These are phyloP conservation scores for Dactylellina haptotyla DNA, from an alignment of 2,329 filamentous ascomycete species.

Conservation along the genomic window DNA sequence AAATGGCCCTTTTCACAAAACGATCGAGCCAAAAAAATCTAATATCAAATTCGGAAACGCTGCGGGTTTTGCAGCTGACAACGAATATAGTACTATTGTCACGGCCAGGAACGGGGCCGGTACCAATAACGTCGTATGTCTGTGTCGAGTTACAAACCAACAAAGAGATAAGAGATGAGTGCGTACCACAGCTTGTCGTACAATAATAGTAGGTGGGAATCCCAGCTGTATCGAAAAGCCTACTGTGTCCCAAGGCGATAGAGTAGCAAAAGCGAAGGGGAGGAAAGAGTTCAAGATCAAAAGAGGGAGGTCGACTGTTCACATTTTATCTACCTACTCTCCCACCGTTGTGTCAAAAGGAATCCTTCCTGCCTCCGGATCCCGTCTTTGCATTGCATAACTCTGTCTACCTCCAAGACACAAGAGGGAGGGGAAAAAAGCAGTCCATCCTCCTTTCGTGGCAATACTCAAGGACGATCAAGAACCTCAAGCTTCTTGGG, in stretches of 20 bases:
- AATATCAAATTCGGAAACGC: constrained; percentile 1
- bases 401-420: too few relatives aligned
- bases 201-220: too few relatives aligned
- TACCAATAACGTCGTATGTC: background rate
- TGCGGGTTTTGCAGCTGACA: background rate
- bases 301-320: background rate
- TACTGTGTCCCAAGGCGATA: too few relatives aligned
- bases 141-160: background rate
- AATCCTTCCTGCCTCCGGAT: background rate
- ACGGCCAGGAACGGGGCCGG: background rate
- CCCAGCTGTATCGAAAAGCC: too few relatives aligned
- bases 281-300: background rate
- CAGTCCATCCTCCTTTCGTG: constrained; percentile 1
- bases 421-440: too few relatives aligned
- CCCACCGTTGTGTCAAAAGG: too few relatives aligned
- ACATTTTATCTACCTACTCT: background rate
- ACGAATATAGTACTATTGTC: constrained; percentile 2
- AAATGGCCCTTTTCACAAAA: background rate
- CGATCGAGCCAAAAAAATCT: background rate
- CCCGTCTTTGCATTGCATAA: too few relatives aligned
- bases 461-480: constrained; percentile 39
- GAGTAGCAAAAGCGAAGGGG: background rate
- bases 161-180: too few relatives aligned
- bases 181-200: too few relatives aligned
- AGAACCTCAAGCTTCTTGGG: constrained; percentile 31